These are phyloP conservation scores for Aspergillus alliaceus DNA, from an alignment of 2,329 filamentous ascomycete species.

Conservation along the genomic window DNA sequence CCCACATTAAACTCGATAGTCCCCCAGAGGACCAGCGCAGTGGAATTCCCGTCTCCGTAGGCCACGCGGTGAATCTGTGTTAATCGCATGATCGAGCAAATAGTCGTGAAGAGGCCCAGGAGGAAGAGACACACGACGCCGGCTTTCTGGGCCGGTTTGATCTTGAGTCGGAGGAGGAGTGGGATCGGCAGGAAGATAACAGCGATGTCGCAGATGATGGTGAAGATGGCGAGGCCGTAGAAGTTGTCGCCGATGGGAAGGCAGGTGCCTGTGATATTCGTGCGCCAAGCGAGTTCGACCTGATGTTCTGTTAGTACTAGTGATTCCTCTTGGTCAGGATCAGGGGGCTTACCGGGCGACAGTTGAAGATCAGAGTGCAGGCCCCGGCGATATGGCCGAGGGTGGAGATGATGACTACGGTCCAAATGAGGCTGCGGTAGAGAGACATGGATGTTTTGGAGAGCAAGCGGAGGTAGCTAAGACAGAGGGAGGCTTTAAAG, in stretches of 20 bases:
- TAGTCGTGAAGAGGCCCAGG: slow-evolving; percentile 55
- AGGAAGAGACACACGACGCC: slow-evolving; percentile 55
- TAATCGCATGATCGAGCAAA: slow-evolving; percentile 56
- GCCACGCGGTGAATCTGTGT: slow-evolving; percentile 53
- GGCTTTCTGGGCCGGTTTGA: slow-evolving; percentile 50
- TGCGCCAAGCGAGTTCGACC: background rate
- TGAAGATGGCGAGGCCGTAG: slow-evolving; percentile 54
- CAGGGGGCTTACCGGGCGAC: background rate
- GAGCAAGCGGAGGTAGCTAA: slow-evolving; percentile 55
- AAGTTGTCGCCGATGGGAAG: slow-evolving; percentile 51
- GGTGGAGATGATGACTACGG: slow-evolving; percentile 32
- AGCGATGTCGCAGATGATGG: slow-evolving; percentile 52
- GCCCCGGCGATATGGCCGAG: background rate
- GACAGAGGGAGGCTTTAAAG: slow-evolving; percentile 56
- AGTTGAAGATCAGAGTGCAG: background rate
- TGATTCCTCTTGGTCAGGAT: background rate
- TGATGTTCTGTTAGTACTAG: background rate
- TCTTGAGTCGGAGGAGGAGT: slow-evolving; percentile 50
- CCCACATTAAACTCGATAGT: slow-evolving; percentile 60
- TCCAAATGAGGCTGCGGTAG: slow-evolving; percentile 50
- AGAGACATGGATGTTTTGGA: slow-evolving; percentile 47
- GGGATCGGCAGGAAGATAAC: slow-evolving; percentile 55
- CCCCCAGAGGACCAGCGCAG: slow-evolving; percentile 58
- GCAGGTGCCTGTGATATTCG: slow-evolving; percentile 41
- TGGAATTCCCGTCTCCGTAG: slow-evolving; percentile 54